A percentile compares a stretch with the other conserved stretches of the same genome.
Conservation (phyloP, 805 yeast species). For the Kodamaea restingae region DNA sequence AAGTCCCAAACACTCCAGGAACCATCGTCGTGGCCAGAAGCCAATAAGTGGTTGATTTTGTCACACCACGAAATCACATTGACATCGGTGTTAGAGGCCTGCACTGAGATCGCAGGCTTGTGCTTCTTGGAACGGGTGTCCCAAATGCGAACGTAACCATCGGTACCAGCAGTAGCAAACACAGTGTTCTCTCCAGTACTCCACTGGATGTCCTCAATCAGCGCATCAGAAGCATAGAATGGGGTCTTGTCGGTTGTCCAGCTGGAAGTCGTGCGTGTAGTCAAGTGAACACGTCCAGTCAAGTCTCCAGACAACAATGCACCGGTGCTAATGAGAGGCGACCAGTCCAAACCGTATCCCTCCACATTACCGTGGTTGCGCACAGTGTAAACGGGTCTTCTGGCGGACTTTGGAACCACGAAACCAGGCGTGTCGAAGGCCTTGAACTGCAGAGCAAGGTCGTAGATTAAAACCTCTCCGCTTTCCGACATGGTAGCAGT, state of each 20-base stretch:
- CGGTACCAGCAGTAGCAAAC: conserved; percentile 91
- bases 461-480: conserved; percentile 87
- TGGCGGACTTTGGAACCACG: conserved; percentile 68
- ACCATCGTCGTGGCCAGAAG: conserved; percentile 97
- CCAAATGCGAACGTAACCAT: conserved; percentile 92
- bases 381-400: conserved; percentile 79
- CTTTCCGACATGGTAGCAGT: conserved; percentile 86
- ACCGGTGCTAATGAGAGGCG: conserved; percentile 78
- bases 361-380: conserved; percentile 90
- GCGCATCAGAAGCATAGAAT: conserved; percentile 61
- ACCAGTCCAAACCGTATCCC: conserved; percentile 97
- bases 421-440: conserved; percentile 89
- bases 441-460: conserved; percentile 70
- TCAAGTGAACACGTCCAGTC: conserved; percentile 74
- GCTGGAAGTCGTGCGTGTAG: conserved; percentile 67
- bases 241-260: conserved; percentile 89
- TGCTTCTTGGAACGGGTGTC: conserved; percentile 92
- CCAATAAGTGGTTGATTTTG: conserved; percentile 79
- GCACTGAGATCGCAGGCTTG: conserved; percentile 81
- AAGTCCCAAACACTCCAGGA: conserved; percentile 98
- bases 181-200: conserved; percentile 88
- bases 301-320: conserved; percentile 85
- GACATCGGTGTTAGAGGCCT: conserved; percentile 78
- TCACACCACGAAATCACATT: conserved; percentile 96
- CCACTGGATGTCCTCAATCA: conserved; percentile 98